Percentiles rank a stretch among this genome's conserved stretches.
Evolutionary conservation across 2,329 filamentous ascomycete genomes (phyloP).

Genomic region (Coleophoma cylindrospora): DNA sequence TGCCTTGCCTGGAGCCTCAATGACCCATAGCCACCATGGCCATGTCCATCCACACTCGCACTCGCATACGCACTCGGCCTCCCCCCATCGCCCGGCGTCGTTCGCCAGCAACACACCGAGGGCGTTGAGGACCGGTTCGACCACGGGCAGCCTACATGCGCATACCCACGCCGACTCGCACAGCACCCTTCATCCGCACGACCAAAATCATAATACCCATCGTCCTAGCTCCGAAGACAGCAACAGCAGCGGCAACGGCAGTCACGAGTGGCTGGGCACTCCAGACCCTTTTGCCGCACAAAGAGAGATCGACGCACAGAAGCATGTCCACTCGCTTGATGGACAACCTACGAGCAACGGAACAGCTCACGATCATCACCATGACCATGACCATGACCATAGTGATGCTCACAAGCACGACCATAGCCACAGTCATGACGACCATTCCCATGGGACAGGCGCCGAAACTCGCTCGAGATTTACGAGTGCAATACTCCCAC

Average conservation of each 20-base stretch:
- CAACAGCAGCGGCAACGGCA: constrained; percentile 15
- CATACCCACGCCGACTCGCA: constrained; percentile 23
- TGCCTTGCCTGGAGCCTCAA: constrained; percentile 26
- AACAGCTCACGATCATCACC: constrained; percentile 8
- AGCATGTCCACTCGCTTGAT: constrained; percentile 11
- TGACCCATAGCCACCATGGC: constrained; percentile 21
- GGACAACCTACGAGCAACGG: constrained; percentile 15
- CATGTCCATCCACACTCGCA: constrained; percentile 30
- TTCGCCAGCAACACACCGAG: constrained; percentile 15
- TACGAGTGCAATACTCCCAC: constrained; percentile 67
- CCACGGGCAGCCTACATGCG: constrained; percentile 21
- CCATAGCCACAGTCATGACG: constrained; percentile 16
- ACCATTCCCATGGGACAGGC: constrained; percentile 13
- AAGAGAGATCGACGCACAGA: constrained; percentile 8
- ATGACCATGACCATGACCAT: constrained; percentile 19
- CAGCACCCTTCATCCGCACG: no score
- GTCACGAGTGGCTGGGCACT: constrained; percentile 11
- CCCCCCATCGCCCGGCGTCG: background rate
- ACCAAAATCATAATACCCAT: constrained; percentile 7
- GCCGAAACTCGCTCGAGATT: constrained; percentile 54
- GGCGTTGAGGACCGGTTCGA: constrained; percentile 16
- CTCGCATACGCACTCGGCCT: constrained; percentile 25
- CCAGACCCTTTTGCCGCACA: constrained; percentile 7
- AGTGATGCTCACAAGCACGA: constrained; percentile 17
- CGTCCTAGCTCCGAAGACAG: constrained; percentile 16